A percentile compares a stretch with the other conserved stretches of the same genome.
Conservation (phyloP, 73 alveolate species). For the Tetrahymena malaccensis region DNA sequence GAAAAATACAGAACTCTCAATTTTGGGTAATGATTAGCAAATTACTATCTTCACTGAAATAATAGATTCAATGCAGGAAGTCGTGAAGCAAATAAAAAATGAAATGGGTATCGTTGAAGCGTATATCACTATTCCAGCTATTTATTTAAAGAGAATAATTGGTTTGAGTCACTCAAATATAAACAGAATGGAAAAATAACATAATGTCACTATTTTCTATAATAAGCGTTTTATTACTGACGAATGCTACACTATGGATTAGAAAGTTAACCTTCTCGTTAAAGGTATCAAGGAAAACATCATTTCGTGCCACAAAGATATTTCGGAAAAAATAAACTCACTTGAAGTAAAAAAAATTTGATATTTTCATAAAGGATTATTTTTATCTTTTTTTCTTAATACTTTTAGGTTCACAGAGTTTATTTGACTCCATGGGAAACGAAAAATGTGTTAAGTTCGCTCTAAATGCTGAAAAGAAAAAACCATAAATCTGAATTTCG, state of each 20-base stretch:
- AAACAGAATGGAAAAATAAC: slow-evolving; percentile 6
- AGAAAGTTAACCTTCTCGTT: background rate
- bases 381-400: background rate
- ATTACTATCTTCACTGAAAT: slow-evolving; percentile 7
- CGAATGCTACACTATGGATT: slow-evolving; percentile 24
- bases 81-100: slow-evolving; percentile 9
- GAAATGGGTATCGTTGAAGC: slow-evolving; percentile 41
- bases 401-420: slow-evolving; percentile 3
- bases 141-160: slow-evolving; percentile 29
- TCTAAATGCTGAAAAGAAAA: background rate
- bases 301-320: background rate
- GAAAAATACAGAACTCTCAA: slow-evolving; percentile 17
- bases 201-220: slow-evolving; percentile 22
- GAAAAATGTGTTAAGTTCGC: slow-evolving; percentile 8
- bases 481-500: slow-evolving; percentile 34
- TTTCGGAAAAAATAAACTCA: background rate
- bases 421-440: slow-evolving; percentile 39
- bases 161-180: background rate
- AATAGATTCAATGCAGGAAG: background rate
- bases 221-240: slow-evolving; percentile 31
- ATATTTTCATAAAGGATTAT: background rate
- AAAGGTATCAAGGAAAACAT: slow-evolving; percentile 31
- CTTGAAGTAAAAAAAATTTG: background rate
- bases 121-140: slow-evolving; percentile 18
- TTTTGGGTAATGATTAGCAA: slow-evolving; percentile 14